Percentiles rank a stretch among this genome's conserved stretches.
phyloP scores from a whole-genome alignment of 179 eudicot species.

The Corrigiola litoralis region DNA sequence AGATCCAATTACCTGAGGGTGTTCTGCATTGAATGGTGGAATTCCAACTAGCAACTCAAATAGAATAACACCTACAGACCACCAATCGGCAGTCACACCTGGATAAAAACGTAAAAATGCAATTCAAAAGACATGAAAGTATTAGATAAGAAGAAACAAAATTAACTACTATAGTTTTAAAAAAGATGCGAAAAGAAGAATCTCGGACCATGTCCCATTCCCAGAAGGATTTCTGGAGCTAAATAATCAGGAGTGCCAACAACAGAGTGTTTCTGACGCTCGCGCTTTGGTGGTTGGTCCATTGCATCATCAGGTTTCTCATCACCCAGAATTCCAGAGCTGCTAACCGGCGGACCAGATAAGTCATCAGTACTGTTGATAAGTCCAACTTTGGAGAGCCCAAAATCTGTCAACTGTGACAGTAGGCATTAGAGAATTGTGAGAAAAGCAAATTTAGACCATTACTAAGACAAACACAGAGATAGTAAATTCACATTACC shows the following conservation, averaged over 20 bases:
- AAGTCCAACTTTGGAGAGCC: conserved; percentile 97
- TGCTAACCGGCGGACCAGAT: conserved; percentile 64
- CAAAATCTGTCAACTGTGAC: conserved; percentile 98
- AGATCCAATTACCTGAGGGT: conserved; percentile 64
- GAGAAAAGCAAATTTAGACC: conserved; percentile 14
- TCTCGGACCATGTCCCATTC: conserved; percentile 93
- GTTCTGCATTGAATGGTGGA: conserved; percentile 95
- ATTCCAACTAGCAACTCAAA: conserved; percentile 93
- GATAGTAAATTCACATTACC: neutral
- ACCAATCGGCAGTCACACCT: conserved; percentile 99
- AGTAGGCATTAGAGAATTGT: conserved; percentile 37
- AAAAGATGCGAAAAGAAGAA: neutral
- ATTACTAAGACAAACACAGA: neutral
- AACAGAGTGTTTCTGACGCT: conserved; percentile 69
- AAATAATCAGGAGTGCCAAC: conserved; percentile 99
- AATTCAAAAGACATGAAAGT: conserved; percentile 7
- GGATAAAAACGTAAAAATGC: conserved; percentile 1
- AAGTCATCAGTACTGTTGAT: conserved; percentile 94
- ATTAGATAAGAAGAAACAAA: neutral
- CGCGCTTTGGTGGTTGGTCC: conserved; percentile 46
- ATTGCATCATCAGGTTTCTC: conserved; percentile 41
- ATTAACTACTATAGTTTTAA: neutral
- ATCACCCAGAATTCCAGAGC: conserved; percentile 46
- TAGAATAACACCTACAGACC: conserved; percentile 98
- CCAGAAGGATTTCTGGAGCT: conserved; percentile 99